Percentiles rank a stretch among this genome's conserved stretches.
Evolutionary conservation across 441 rosid genomes (phyloP).

Genomic region (Pelargonium australe): DNA sequence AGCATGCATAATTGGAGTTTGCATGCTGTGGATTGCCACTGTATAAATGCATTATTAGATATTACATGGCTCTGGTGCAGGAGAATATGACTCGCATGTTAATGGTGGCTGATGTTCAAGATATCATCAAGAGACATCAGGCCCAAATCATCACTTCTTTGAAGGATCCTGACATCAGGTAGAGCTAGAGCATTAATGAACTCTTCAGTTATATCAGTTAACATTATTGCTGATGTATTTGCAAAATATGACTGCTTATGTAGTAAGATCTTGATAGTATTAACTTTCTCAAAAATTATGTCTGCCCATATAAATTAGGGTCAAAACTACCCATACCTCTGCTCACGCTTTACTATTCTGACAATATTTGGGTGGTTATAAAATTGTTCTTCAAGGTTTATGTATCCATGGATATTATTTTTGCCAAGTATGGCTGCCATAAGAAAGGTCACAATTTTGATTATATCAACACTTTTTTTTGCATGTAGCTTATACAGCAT

Average conservation of each 20-base stretch:
- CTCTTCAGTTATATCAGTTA: conserved; percentile 9
- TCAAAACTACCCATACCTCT: background rate
- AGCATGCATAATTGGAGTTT: background rate
- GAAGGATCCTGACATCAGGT: conserved; percentile 98
- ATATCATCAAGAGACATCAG: conserved; percentile 89
- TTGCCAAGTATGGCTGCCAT: background rate
- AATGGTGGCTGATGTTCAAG: conserved; percentile 96
- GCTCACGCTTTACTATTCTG: background rate
- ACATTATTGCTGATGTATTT: conserved; percentile 4
- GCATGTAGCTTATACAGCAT: background rate
- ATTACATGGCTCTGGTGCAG: conserved; percentile 36
- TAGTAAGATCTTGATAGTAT: background rate
- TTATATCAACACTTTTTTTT: background rate
- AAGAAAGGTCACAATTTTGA: background rate
- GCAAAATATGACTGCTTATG: background rate
- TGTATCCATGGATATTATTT: background rate
- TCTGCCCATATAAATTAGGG: background rate
- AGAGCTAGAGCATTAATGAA: conserved; percentile 18
- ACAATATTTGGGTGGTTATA: conserved; percentile 4
- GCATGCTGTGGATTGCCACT: conserved; percentile 1
- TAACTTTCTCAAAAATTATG: background rate
- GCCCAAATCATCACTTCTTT: conserved; percentile 92
- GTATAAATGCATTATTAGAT: conserved; percentile 9
- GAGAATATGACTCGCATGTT: conserved; percentile 98
- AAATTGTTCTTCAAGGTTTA: background rate